Percentiles rank a stretch among this genome's conserved stretches.
These are phyloP conservation scores for Pestalotiopsis sp. DNA, from an alignment of 2,329 filamentous ascomycete genomes.

Conservation along the genomic window DNA sequence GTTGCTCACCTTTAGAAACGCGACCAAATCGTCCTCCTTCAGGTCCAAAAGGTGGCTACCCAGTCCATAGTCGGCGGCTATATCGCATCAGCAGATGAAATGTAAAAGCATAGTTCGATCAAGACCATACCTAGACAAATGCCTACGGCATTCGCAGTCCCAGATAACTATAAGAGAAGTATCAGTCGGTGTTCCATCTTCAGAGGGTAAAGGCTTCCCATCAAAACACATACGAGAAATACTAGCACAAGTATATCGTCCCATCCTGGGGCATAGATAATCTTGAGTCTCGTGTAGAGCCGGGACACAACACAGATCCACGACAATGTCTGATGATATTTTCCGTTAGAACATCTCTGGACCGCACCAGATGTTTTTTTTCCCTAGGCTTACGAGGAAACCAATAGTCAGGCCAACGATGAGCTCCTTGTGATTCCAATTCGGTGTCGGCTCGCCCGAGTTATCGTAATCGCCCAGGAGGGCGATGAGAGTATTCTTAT, in stretches of 20 bases:
- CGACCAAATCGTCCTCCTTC: neutral
- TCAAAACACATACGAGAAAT: neutral
- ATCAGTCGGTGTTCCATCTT: neutral
- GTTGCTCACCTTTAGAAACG: slow-evolving; percentile 8
- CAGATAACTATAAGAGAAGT: neutral
- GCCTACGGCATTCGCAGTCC: slow-evolving; percentile 7
- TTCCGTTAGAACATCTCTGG: neutral
- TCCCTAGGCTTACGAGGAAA: slow-evolving; percentile 3
- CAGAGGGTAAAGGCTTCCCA: neutral
- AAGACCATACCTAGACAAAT: slow-evolving; percentile 5
- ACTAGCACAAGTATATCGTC: slow-evolving; percentile 9
- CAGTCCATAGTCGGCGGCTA: slow-evolving; percentile 7
- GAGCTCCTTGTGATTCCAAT: slow-evolving; percentile 20
- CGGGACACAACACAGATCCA: slow-evolving; percentile 11
- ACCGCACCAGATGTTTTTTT: neutral
- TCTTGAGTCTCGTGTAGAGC: slow-evolving; percentile 11
- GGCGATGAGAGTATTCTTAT: slow-evolving; percentile 15
- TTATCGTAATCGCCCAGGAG: slow-evolving; percentile 22
- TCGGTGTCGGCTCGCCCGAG: slow-evolving; percentile 23
- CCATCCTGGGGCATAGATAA: slow-evolving; percentile 13
- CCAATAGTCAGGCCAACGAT: slow-evolving; percentile 8
- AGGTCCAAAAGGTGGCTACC: slow-evolving; percentile 1
- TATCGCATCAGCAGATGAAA: neutral
- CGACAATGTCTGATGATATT: neutral
- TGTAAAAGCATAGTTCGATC: no score